These are phyloP conservation scores for Cicer cuneatum DNA, from an alignment of 306 rosid species.

Conservation along the genomic window DNA sequence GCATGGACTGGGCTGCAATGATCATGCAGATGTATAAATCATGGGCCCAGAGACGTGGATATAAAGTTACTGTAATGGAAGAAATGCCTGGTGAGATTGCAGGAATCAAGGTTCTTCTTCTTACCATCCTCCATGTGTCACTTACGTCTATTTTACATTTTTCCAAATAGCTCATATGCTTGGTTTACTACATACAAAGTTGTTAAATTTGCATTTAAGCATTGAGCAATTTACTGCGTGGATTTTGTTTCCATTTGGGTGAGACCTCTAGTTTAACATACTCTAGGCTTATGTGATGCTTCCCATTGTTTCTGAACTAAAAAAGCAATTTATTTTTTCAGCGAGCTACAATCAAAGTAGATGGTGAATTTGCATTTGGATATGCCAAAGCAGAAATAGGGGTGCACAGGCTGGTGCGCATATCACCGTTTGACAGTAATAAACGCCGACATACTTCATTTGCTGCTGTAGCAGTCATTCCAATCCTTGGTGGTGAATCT, in stretches of 20 bases:
- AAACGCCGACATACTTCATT: constrained; percentile 96
- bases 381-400: constrained; percentile 99
- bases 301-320: constrained; percentile 41
- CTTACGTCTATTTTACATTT: constrained; percentile 19
- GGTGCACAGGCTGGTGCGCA: constrained; percentile 92
- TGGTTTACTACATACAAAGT: constrained; percentile 9
- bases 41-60: constrained; percentile 80
- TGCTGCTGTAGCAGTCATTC: constrained; percentile 97
- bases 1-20: constrained; percentile 99
- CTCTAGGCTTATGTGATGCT: neutral
- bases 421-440: constrained; percentile 92
- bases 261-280: constrained; percentile 4
- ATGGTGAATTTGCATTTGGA: constrained; percentile 93
- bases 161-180: constrained; percentile 1
- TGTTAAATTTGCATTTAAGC: constrained; percentile 33
- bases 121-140: constrained; percentile 44
- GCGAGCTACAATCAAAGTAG: constrained; percentile 96
- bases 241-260: constrained; percentile 20
- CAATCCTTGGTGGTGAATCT: constrained; percentile 75
- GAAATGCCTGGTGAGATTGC: constrained; percentile 97
- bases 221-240: constrained; percentile 24
- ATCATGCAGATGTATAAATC: constrained; percentile 91
- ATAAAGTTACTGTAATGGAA: constrained; percentile 77
- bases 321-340: constrained; percentile 50
- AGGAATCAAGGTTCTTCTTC: constrained; percentile 95